phyloP scores from a whole-genome alignment of 495 filamentous ascomycete species.

The Aspergillus ellipticus region DNA sequence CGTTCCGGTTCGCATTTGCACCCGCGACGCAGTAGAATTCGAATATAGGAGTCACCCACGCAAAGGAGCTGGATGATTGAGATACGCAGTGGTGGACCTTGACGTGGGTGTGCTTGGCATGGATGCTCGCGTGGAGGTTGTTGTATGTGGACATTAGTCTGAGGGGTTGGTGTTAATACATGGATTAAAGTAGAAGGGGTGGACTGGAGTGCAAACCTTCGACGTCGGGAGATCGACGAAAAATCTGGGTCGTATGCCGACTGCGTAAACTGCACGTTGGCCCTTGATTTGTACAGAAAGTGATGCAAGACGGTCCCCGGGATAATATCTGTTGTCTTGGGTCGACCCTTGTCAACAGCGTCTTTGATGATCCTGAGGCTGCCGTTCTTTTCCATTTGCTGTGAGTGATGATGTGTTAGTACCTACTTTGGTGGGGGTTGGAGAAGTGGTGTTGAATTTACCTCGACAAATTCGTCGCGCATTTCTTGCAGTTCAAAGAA shows the following conservation, averaged over 20 bases:
- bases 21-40: slow-evolving; percentile 95
- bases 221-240: slow-evolving; percentile 55
- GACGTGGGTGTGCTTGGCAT: slow-evolving; percentile 75
- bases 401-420: not conserved
- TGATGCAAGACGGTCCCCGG: slow-evolving; percentile 78
- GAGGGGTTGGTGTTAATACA: not conserved
- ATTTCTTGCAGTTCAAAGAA: slow-evolving; percentile 88
- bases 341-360: slow-evolving; percentile 68
- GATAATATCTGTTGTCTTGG: slow-evolving; percentile 66
- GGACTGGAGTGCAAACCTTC: slow-evolving; percentile 48
- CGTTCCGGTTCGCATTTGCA: slow-evolving; percentile 67
- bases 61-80: slow-evolving; percentile 71
- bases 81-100: slow-evolving; percentile 79
- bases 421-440: too few species aligned
- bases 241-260: slow-evolving; percentile 75
- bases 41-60: slow-evolving; percentile 85
- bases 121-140: slow-evolving; percentile 75
- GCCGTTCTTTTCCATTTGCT: slow-evolving; percentile 69
- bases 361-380: slow-evolving; percentile 69
- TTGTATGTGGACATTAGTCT: slow-evolving; percentile 82
- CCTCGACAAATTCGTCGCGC: slow-evolving; percentile 73
- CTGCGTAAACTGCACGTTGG: slow-evolving; percentile 95
- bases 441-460: too few species aligned
- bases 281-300: slow-evolving; percentile 89
- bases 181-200: not conserved